These are phyloP conservation scores for Trametes pubescens DNA, from an alignment of 1,284 basidiomycete species.

Conservation along the genomic window DNA sequence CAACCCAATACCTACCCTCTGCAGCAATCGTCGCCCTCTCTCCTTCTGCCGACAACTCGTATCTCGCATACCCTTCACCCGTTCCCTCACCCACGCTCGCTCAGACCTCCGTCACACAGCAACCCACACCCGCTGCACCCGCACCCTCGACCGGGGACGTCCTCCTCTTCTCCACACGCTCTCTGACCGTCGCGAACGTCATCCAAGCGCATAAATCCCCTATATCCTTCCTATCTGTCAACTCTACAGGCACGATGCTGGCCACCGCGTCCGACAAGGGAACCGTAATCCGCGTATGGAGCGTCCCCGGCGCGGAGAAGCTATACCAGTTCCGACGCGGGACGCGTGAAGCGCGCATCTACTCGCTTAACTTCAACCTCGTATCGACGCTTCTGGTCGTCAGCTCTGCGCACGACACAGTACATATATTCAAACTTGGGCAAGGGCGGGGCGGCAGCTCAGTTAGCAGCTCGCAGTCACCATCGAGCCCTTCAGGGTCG, in stretches of 20 bases:
- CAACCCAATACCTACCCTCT: conserved; percentile 10
- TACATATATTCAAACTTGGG: conserved; percentile 94
- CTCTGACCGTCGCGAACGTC: conserved; percentile 92
- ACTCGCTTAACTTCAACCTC: conserved; percentile 92
- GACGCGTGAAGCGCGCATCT: conserved; percentile 87
- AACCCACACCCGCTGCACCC: conserved; percentile 46
- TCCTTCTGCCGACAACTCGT: conserved; percentile 95
- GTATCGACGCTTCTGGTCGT: conserved; percentile 89
- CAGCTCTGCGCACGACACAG: conserved; percentile 92
- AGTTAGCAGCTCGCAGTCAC: conserved; percentile 33
- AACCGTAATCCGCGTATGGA: conserved; percentile 96
- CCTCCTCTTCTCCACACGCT: conserved; percentile 92
- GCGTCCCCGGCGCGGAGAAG: conserved; percentile 90
- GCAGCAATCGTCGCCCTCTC: conserved; percentile 94
- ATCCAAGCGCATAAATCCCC: conserved; percentile 98
- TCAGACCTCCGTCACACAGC: conserved; percentile 53
- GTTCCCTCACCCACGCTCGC: conserved; percentile 82
- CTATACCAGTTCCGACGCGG: conserved; percentile 95
- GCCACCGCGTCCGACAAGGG: conserved; percentile 97
- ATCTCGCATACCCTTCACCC: conserved; percentile 95
- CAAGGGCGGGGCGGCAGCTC: conserved; percentile 39
- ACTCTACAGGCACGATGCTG: conserved; percentile 88
- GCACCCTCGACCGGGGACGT: conserved; percentile 82
- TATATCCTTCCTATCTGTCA: conserved; percentile 88
- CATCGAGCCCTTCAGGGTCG: conserved; percentile 67